A percentile compares a stretch with the other conserved stretches of the same genome.
These are phyloP conservation scores for Agaricales sp. DNA, from an alignment of 1,284 basidiomycete genomes.

Conservation along the genomic window DNA sequence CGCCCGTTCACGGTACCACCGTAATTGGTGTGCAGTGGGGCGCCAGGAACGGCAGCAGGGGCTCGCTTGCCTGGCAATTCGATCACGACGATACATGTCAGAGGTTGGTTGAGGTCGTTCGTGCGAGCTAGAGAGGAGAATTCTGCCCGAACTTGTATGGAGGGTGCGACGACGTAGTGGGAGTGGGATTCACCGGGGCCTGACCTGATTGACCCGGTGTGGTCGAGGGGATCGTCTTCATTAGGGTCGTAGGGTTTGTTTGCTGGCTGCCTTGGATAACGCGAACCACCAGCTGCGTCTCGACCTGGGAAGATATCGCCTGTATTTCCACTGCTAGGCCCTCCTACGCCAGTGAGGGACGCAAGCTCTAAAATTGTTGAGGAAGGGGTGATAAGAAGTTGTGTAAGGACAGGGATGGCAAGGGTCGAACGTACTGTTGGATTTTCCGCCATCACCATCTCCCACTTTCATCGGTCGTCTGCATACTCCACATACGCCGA, in stretches of 20 bases:
- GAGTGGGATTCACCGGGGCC: conserved; percentile 33
- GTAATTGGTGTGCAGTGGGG: conserved; percentile 37
- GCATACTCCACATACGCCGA: conserved; percentile 96
- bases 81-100: conserved; percentile 86
- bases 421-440: conserved; percentile 63
- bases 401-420: conserved; percentile 2
- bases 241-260: conserved; percentile 43
- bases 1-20: conserved; percentile 8
- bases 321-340: conserved; percentile 53
- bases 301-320: conserved; percentile 57
- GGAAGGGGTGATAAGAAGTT: conserved; percentile 3
- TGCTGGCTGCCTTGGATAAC: conserved; percentile 22
- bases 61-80: conserved; percentile 71
- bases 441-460: conserved; percentile 72
- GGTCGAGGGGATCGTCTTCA: conserved; percentile 74
- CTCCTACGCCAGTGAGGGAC: conserved; percentile 80
- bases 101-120: conserved; percentile 61
- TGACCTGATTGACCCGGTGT: conserved; percentile 40
- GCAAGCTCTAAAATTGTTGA: conserved; percentile 80
- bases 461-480: conserved; percentile 90
- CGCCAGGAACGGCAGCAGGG: conserved; percentile 28
- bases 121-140: conserved; percentile 73
- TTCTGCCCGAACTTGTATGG: conserved; percentile 84
- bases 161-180: conserved; percentile 75
- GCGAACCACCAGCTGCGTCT: conserved; percentile 41